Percentiles rank a stretch among this genome's conserved stretches.
Conservation (phyloP, 768 basidiomycete species). For the Rhodotorula babjevae region DNA sequence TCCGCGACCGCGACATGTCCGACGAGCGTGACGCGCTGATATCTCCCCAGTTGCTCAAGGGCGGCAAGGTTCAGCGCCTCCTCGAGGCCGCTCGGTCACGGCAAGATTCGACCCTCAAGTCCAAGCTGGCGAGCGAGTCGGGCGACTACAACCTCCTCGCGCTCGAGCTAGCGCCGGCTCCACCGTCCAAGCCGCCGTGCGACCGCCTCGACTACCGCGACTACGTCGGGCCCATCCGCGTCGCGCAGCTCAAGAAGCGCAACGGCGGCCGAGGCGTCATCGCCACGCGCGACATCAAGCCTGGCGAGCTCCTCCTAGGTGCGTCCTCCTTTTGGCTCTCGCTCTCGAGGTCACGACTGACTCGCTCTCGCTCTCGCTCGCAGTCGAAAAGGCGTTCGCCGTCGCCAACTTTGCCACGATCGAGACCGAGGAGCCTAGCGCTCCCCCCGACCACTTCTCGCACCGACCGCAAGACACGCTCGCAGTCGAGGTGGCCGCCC, state of each 20-base stretch:
- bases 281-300: constrained; percentile 20
- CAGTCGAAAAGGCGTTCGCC: constrained; percentile 4
- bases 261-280: constrained; percentile 14
- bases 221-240: constrained; percentile 14
- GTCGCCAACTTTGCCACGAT: constrained; percentile 44
- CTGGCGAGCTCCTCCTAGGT: constrained; percentile 23
- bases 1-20: no score
- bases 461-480: neutral
- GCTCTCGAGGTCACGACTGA: no score
- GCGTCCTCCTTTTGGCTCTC: neutral
- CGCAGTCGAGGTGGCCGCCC: constrained; percentile 30
- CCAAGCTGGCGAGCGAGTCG: neutral
- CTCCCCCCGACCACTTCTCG: neutral
- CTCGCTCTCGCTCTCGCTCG: neutral
- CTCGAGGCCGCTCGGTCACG: no score
- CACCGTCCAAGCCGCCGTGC: neutral
- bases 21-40: no score
- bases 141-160: neutral
- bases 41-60: no score
- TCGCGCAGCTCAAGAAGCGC: neutral
- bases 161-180: neutral
- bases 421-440: no score
- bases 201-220: constrained; percentile 27
- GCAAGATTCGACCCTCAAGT: no score
- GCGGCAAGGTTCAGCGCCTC: no score